Evolutionary conservation across 2,329 filamentous ascomycete species (phyloP).

Genomic region (Aotearoamyces nothofagi): DNA sequence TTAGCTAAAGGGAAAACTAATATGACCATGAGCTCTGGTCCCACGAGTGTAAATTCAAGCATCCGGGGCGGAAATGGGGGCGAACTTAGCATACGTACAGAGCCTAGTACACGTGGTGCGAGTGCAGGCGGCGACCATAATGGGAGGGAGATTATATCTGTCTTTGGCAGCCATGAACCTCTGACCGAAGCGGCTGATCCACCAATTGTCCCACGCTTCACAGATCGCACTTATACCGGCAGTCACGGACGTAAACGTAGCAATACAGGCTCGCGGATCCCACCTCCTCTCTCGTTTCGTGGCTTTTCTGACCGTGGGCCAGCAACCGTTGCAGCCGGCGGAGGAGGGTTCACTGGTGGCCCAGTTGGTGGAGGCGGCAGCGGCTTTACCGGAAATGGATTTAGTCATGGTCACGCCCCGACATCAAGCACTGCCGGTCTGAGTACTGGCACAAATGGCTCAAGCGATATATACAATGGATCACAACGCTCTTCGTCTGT

Average conservation of each 20-base stretch:
- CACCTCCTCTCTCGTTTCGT: constrained; percentile 58
- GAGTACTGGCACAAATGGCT: constrained; percentile 40
- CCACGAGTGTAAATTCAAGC: constrained; percentile 20
- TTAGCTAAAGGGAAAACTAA: constrained; percentile 62
- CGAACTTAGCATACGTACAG: constrained; percentile 15
- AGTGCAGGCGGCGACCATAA: constrained; percentile 1
- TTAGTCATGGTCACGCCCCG: constrained; percentile 15
- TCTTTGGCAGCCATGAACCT: constrained; percentile 7
- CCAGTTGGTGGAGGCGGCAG: constrained; percentile 9
- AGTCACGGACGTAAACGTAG: constrained; percentile 73
- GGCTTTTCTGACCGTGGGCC: constrained; percentile 40
- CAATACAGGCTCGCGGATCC: constrained; percentile 66
- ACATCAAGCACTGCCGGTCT: constrained; percentile 42
- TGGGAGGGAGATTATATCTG: constrained; percentile 11
- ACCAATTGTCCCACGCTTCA: constrained; percentile 56
- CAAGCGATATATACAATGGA: constrained; percentile 47
- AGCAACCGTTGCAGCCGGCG: background rate
- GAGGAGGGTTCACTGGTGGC: background rate
- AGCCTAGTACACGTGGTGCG: constrained; percentile 2
- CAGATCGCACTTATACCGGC: constrained; percentile 32
- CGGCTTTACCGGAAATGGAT: too few relatives aligned
- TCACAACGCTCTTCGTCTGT: constrained; percentile 30
- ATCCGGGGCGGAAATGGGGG: constrained; percentile 11
- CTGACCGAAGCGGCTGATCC: constrained; percentile 47
- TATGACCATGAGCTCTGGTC: constrained; percentile 21